A percentile compares a stretch with the other conserved stretches of the same genome.
Conservation (phyloP, 2,329 filamentous ascomycete genomes). For the Penicillium hordei region DNA sequence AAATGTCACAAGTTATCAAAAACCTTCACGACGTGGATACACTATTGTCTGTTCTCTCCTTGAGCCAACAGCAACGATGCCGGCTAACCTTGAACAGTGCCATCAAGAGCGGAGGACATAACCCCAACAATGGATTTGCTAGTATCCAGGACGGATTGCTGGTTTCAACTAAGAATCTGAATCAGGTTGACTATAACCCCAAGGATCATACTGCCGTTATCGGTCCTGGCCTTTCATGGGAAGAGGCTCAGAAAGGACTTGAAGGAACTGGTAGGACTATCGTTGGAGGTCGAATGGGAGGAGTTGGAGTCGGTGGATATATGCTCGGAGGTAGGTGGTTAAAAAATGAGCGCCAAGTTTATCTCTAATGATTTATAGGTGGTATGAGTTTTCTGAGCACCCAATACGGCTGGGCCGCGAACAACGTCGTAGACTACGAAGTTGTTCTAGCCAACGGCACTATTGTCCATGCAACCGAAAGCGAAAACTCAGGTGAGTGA, state of each 20-base stretch:
- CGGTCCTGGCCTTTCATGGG: conserved; percentile 40
- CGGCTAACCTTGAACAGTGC: conserved; percentile 32
- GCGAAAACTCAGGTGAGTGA: conserved; percentile 32
- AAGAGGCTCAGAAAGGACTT: conserved; percentile 35
- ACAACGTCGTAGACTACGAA: conserved; percentile 50
- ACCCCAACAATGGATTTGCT: conserved; percentile 49
- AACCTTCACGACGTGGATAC: conserved; percentile 50
- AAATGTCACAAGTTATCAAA: conserved; percentile 56
- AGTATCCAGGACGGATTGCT: conserved; percentile 48
- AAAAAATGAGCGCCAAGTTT: background rate
- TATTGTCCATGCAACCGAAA: conserved; percentile 43
- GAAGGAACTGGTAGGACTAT: conserved; percentile 35
- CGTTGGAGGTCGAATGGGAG: conserved; percentile 50
- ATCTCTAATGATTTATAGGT: conserved; percentile 22
- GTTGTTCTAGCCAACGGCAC: conserved; percentile 50
- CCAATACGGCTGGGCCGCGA: conserved; percentile 52
- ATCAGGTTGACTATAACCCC: conserved; percentile 37
- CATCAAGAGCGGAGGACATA: conserved; percentile 54
- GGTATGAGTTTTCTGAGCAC: conserved; percentile 52
- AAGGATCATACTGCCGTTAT: conserved; percentile 42
- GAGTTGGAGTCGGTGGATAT: conserved; percentile 50
- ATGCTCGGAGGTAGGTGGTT: conserved; percentile 44
- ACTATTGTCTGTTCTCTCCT: conserved; percentile 42
- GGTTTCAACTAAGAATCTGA: conserved; percentile 48
- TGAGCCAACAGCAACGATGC: background rate